These are phyloP conservation scores for Fusarium sp. DNA, from an alignment of 2,329 filamentous ascomycete genomes.

Conservation along the genomic window DNA sequence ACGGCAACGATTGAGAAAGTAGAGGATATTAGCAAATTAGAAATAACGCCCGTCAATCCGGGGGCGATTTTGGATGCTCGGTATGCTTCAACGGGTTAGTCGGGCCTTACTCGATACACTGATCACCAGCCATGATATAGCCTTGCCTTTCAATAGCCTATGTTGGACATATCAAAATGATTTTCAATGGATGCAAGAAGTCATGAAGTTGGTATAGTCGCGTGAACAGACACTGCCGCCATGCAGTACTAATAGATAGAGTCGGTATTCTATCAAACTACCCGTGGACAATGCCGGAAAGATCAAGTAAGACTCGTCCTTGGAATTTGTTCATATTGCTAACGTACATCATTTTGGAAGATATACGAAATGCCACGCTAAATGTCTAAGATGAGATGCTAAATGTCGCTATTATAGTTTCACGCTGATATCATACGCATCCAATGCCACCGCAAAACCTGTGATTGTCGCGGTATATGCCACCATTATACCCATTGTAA, in stretches of 20 bases:
- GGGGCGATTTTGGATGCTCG: not conserved
- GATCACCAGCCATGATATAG: not conserved
- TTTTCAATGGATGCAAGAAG: not conserved
- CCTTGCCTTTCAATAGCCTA: not conserved
- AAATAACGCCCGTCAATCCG: not conserved
- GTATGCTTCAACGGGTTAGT: not conserved
- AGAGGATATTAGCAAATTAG: not conserved
- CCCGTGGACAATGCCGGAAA: not conserved
- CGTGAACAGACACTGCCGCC: not conserved
- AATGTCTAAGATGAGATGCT: constrained; percentile 3
- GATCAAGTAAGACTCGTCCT: too few relatives aligned
- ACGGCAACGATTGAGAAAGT: not conserved
- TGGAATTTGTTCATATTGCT: not conserved
- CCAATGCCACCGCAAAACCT: constrained; percentile 73
- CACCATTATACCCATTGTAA: constrained; percentile 79
- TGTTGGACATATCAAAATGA: not conserved
- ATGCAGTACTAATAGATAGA: not conserved
- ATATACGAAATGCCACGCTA: not conserved
- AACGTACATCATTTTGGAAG: not conserved
- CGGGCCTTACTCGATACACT: not conserved
- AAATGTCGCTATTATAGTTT: constrained; percentile 65
- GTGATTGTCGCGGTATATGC: constrained; percentile 78
- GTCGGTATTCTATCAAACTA: not conserved
- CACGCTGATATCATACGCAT: constrained; percentile 74
- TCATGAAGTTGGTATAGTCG: not conserved